Base-by-base conservation (phyloP, 1,284 basidiomycete genomes). In the Trametes sp. region DNA sequence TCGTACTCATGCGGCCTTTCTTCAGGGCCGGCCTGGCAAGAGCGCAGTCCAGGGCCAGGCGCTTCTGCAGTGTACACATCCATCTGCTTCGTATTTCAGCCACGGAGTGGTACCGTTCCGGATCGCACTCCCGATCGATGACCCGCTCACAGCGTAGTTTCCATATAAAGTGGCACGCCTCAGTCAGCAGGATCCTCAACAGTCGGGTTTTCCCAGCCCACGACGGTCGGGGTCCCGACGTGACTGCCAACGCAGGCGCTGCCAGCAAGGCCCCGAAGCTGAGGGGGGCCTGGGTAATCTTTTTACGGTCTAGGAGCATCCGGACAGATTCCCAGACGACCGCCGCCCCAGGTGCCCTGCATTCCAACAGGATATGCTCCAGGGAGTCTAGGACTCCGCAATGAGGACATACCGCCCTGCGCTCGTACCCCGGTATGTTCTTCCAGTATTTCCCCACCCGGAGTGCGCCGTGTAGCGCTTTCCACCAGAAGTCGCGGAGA, bases 361-460 rank as follows among this genome's bases (percentile, higher is more conserved):
- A 78, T 48, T 72, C 55, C 0, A 66, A 61, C 0, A 77, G 68
- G 14, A 76, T 75, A 41, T 78, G 77, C 28, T 73, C 70, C 58
- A 76, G 70, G 0, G 70, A 57, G 31, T 78, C 76, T 11, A 56
- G 54, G 1, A 14, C 48, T 0, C 63, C 54, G 48, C 77, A 77
- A 10, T 63, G 28, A 1, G n/a, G 19, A 60, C 77, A 78, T 6
- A 16, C n/a, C 2, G 59, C 72, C 44, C 70, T 35, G 1, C 72
- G 48, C 53, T 74, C 70, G 31, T 57, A 68, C 1, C 50, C 59
- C 0, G 70, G 66, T 8, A 74, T 70, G 0, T 71, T 60, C 9
- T 52, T 24, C 76, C 75, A 77, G 69, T 70, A 75, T 1, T 51
- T 42, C 0, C 78, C 76, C 1, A 69, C 42, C 26, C 64, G 64